These are phyloP conservation scores for Lentinula sp. DNA, from an alignment of 768 basidiomycete genomes.

Conservation along the genomic window DNA sequence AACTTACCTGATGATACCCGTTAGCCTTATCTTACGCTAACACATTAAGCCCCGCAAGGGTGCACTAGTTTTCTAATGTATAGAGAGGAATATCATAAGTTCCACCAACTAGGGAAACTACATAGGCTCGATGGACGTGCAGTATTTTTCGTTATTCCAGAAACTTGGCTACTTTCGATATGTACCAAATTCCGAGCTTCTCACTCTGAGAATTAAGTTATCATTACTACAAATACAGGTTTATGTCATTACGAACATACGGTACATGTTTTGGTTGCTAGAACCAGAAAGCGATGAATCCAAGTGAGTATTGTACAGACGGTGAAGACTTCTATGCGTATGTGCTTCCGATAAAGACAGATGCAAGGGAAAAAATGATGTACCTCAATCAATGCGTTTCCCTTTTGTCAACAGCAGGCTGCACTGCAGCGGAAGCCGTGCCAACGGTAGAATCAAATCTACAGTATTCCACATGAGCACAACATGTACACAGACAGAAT, in stretches of 20 bases:
- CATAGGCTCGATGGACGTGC: no score
- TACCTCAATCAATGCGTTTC: not conserved
- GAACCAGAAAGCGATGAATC: not conserved
- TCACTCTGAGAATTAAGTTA: not conserved
- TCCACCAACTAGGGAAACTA: no score
- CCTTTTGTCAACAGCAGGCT: not conserved
- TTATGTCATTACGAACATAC: not conserved
- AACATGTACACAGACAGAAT: not conserved
- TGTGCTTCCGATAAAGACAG: not conserved
- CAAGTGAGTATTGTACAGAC: not conserved
- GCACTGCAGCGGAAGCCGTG: slow-evolving; percentile 2
- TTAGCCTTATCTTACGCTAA: no score
- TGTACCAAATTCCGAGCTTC: no score
- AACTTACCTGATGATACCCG: no score
- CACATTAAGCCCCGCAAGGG: no score
- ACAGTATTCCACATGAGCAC: not conserved
- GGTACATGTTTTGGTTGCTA: not conserved
- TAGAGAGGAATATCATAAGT: no score
- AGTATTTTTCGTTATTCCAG: no score
- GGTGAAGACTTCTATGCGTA: not conserved
- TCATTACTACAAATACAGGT: not conserved
- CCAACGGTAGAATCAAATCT: slow-evolving; percentile 5
- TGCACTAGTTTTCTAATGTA: no score
- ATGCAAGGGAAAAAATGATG: not conserved
- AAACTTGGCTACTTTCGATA: no score